A percentile compares a stretch with the other conserved stretches of the same genome.
phyloP scores from a whole-genome alignment of 345 rosid genomes.

The Syzygium aromaticum region DNA sequence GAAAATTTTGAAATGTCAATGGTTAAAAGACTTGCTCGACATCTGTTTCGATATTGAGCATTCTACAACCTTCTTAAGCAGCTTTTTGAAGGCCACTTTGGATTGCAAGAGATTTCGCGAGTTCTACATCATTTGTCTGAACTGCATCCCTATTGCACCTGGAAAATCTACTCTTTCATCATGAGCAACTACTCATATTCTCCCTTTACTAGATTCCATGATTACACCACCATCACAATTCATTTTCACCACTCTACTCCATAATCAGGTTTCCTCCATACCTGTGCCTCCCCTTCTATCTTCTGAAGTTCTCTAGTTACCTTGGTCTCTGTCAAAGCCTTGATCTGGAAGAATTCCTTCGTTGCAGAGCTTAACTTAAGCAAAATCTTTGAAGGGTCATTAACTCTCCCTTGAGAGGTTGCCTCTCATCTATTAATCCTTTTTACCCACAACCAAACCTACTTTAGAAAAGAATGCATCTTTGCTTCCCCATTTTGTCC shows the following conservation, averaged over 20 bases:
- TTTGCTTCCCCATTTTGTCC: neutral
- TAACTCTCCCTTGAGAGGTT: neutral
- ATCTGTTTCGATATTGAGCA: neutral
- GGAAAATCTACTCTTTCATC: neutral
- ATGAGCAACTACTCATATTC: neutral
- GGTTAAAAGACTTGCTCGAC: neutral
- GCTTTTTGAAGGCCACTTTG: neutral
- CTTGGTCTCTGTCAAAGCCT: neutral
- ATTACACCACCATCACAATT: neutral
- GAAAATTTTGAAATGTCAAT: neutral
- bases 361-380: neutral
- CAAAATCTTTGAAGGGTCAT: neutral
- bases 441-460: neutral
- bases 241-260: neutral
- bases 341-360: neutral
- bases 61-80: neutral
- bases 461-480: neutral
- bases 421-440: neutral
- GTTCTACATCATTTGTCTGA: neutral
- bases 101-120: neutral
- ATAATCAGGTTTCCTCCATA: neutral
- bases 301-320: neutral
- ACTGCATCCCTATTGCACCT: neutral
- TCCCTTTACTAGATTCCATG: neutral
- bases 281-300: neutral